Evolutionary conservation across 1,139 yeast species (phyloP).

Genomic region (Wickerhamomyces sp.): DNA sequence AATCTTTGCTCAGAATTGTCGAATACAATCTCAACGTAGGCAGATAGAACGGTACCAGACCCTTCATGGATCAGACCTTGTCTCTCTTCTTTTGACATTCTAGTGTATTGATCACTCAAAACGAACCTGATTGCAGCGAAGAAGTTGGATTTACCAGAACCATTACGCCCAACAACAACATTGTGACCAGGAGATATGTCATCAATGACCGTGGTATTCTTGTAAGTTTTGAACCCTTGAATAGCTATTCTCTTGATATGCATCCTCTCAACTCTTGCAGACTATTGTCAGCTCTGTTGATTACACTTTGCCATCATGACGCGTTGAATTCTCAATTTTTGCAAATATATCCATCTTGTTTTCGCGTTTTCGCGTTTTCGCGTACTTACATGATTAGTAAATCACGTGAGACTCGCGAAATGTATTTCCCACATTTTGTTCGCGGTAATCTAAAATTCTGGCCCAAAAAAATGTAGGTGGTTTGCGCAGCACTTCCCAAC

Average conservation of each 20-base stretch:
- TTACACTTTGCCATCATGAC: neutral
- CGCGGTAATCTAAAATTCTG: neutral
- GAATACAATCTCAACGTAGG: constrained; percentile 85
- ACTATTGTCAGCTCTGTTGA: neutral
- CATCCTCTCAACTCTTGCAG: constrained; percentile 20
- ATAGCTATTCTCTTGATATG: constrained; percentile 52
- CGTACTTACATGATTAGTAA: neutral
- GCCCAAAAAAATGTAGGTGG: neutral
- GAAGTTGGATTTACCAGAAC: constrained; percentile 94
- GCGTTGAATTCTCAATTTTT: neutral
- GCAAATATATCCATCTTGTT: neutral
- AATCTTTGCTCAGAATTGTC: constrained; percentile 77
- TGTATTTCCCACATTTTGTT: no score
- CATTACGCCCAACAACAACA: constrained; percentile 92
- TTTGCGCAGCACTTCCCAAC: constrained; percentile 1
- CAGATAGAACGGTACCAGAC: constrained; percentile 87
- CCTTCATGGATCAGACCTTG: constrained; percentile 89
- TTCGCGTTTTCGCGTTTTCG: constrained; percentile 5
- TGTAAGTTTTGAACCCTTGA: constrained; percentile 94
- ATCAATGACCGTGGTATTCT: constrained; percentile 76
- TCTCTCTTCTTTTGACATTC: constrained; percentile 84
- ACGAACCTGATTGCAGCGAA: constrained; percentile 95
- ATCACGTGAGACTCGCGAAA: no score
- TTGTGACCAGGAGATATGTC: constrained; percentile 76
- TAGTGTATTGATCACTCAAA: constrained; percentile 83